Conservation (phyloP, 2,329 filamentous ascomycete genomes). For the Colletotrichum neosansevieriae region DNA sequence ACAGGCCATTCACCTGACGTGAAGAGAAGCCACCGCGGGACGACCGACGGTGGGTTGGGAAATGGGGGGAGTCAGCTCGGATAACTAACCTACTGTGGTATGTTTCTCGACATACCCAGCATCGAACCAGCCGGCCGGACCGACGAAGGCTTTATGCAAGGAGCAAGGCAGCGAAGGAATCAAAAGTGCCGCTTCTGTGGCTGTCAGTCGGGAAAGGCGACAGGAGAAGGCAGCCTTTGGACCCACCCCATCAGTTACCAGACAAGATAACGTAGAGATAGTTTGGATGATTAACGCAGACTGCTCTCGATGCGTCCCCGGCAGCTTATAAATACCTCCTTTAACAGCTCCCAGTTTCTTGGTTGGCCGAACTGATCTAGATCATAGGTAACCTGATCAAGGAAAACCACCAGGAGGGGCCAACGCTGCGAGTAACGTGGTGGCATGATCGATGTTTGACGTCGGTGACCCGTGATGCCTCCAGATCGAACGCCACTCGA, state of each 20-base stretch:
- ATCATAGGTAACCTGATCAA: not conserved
- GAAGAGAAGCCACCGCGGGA: slow-evolving; percentile 10
- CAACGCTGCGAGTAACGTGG: not conserved
- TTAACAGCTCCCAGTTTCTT: not conserved
- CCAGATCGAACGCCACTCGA: not conserved
- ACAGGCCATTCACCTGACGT: slow-evolving; percentile 4
- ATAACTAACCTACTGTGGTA: not conserved
- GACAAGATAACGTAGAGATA: not conserved
- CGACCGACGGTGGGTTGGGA: not conserved
- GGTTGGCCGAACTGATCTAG: not conserved
- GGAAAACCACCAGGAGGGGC: not conserved
- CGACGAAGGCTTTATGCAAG: not conserved
- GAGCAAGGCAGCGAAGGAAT: slow-evolving; percentile 1
- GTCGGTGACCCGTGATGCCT: not conserved
- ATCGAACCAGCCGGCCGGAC: not conserved
- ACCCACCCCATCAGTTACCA: not conserved
- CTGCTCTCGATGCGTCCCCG: not conserved
- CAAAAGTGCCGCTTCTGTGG: slow-evolving; percentile 7
- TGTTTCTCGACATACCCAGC: slow-evolving; percentile 2
- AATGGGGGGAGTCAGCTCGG: slow-evolving; percentile 4
- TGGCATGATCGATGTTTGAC: slow-evolving; percentile 6
- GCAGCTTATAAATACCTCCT: not conserved
- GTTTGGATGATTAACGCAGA: slow-evolving; percentile 1
- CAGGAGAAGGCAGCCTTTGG: slow-evolving; percentile 14
- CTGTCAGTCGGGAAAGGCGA: slow-evolving; percentile 6